Base-by-base conservation (phyloP, 1,284 basidiomycete species). In the Tylopilus orsonianus region DNA sequence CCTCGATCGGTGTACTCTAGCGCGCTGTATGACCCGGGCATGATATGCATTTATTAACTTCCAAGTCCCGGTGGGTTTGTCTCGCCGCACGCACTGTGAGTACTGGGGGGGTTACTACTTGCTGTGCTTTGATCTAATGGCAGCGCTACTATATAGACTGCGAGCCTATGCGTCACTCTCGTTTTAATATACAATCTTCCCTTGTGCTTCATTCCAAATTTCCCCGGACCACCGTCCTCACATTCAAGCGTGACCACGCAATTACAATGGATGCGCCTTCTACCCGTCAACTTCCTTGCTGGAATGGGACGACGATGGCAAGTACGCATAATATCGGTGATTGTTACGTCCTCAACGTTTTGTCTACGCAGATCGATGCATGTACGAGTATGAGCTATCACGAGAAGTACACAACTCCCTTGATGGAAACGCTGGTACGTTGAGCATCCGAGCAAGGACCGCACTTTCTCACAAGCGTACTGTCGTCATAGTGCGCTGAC, bases 111-210 rank as follows among this genome's bases (percentile, higher is more conserved):
- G 37, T 24, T 22, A 16, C 7, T 23, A 1, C 5, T 44, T 59
- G 47, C 62, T 65, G 62, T 61, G 59, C 36, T 18, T 9, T 50
- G 60, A 61, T 56, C 39, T 33, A 55, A 49, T 59, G 32, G 23
- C 47, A 10, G 41, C 38, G 18, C 37, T 24, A 34, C 33, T 65
- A 65, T 64, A 65, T 65, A 65, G 33, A n/a, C 45, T 43, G 49
- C 49, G 35, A 38, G 18, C 18, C 29, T 19, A 22, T 24, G 34
- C 26, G 42, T 33, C 27, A 18, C 40, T 19, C 30, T 19, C 41
- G 16, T 39, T 36, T 47, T 35, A 30, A 16, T 44, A 20, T 19
- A 27, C 30, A 42, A 40, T 41, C 33, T 27, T 40, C 50, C 22
- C 26, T 26, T 26, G 5, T 13, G 27, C 10, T 6, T 12, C 27